These are phyloP conservation scores for Dissoconium aciculare DNA, from an alignment of 2,329 filamentous ascomycete species.

Conservation along the genomic window DNA sequence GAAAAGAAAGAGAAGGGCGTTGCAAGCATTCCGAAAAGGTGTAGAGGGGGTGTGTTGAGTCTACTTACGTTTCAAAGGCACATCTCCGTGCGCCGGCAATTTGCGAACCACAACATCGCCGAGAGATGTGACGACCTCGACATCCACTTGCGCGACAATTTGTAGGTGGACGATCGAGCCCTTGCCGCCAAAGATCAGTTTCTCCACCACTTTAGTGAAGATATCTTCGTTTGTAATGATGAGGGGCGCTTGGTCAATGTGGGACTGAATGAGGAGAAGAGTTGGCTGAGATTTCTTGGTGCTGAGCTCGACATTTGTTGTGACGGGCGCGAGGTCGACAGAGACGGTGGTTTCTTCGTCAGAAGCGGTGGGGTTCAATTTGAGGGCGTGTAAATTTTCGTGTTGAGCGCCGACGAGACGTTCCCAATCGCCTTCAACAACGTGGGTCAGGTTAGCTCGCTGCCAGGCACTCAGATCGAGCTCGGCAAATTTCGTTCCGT, in stretches of 20 bases:
- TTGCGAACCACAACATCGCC: constrained; percentile 67
- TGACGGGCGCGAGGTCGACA: too few species aligned
- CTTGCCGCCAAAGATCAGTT: constrained; percentile 53
- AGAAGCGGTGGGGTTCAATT: neutral
- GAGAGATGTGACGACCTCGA: constrained; percentile 65
- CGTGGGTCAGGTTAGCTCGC: constrained; percentile 64
- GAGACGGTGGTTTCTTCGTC: constrained; percentile 43
- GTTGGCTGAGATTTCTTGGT: too few species aligned
- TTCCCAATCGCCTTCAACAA: too few species aligned
- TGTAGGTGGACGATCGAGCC: constrained; percentile 52
- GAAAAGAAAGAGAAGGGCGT: too few species aligned
- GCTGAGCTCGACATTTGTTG: too few species aligned
- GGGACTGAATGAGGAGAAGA: constrained; percentile 59
- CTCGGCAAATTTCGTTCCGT: constrained; percentile 61
- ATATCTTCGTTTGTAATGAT: constrained; percentile 67
- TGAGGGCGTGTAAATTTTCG: neutral
- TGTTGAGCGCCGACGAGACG: constrained; percentile 39
- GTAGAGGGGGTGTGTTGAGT: constrained; percentile 13
- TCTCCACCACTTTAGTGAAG: constrained; percentile 67
- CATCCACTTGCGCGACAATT: constrained; percentile 68
- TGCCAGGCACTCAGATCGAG: constrained; percentile 75
- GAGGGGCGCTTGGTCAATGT: constrained; percentile 64
- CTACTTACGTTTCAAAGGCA: constrained; percentile 93
- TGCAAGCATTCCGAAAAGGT: constrained; percentile 4
- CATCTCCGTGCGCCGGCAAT: constrained; percentile 67